Evolutionary conservation across 495 filamentous ascomycete species (phyloP), one percentile per base, ranked within the genome.

Genomic region (Cercophora sp.): DNA sequence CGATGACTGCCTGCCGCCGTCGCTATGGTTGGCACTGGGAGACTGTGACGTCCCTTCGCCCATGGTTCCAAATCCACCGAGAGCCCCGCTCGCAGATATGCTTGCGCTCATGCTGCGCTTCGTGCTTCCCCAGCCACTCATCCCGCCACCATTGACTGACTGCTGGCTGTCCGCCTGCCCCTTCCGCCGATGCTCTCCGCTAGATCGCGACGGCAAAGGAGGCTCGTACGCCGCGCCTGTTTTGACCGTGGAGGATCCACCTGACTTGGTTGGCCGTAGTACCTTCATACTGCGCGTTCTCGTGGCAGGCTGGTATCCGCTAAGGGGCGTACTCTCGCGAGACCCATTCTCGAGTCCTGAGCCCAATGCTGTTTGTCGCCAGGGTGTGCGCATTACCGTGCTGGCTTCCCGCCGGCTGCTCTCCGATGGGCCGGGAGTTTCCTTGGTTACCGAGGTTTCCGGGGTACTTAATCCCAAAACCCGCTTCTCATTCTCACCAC

Each of bases 211-310:
- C 32, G 65, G 44, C 50, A 65, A 66, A 29, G 62, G 70, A 35
- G 60, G 70, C 60, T 70, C 78, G 51, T 78, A 79, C 3, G 75
- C 55, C 6, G 72, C 57, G 4, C 73, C 73, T 1, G 76, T 78
- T 45, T 70, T 67, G 11, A 69, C 67, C n/a, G 58, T 70, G 6
- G 70, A 69, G 2, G 80, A 78, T 11, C 64, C 64, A 18, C 63
- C 57, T 1, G 78, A 60, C 59, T 84, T 87, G 32, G 72, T 79
- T 8, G 87, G 80, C 52, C 85, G 82, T n/a, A 91, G 74, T 8
- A 91, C 80, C 70, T 89, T 91, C 87, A 90, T 90, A 24, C 79
- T 75, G 43, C 85, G 81, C 2, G 78, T 68, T 27, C 80, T 69
- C 39, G 65, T 57, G 13, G 80, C 74, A 49, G 77, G 74, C 61